phyloP scores from a whole-genome alignment of 768 basidiomycete genomes.

The Boletus insuetus region DNA sequence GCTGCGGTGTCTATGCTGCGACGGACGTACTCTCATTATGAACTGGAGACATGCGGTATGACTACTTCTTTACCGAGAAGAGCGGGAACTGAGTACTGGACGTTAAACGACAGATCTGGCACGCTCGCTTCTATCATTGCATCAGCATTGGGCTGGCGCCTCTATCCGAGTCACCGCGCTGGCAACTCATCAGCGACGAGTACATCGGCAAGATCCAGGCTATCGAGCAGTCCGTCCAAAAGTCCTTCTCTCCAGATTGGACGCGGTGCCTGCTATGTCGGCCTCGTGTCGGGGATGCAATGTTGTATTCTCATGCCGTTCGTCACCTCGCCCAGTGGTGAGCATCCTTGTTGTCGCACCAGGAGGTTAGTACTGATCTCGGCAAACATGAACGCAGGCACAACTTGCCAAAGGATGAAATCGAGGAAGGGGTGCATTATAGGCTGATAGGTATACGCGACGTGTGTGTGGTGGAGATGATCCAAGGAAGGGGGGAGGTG shows the following conservation, averaged over 20 bases:
- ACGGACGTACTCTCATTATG: not conserved
- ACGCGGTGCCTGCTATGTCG: conserved; percentile 10
- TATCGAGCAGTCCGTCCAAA: conserved; percentile 1
- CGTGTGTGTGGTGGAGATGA: conserved; percentile 1
- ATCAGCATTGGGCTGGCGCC: not conserved
- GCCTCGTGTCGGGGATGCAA: conserved; percentile 4
- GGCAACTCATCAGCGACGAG: conserved; percentile 9
- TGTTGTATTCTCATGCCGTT: not conserved
- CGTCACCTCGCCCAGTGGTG: conserved; percentile 2
- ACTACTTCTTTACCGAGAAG: not conserved
- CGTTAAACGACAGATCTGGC: conserved; percentile 4
- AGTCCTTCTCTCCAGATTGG: not conserved
- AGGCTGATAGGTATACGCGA: not conserved
- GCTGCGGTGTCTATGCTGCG: conserved; percentile 9
- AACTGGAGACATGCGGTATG: conserved; percentile 14
- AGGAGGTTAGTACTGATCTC: not conserved
- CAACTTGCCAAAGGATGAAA: not conserved
- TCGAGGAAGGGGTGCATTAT: conserved; percentile 3
- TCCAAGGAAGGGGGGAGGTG: not conserved
- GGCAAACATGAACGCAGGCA: conserved; percentile 4
- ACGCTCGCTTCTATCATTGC: conserved; percentile 7
- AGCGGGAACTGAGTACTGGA: not conserved
- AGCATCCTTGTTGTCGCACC: not conserved
- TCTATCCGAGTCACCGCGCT: conserved; percentile 3
- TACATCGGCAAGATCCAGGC: conserved; percentile 6